A percentile compares a stretch with the other conserved stretches of the same genome.
phyloP scores from a whole-genome alignment of 83 land plant genomes.

The Thuja plicata region DNA sequence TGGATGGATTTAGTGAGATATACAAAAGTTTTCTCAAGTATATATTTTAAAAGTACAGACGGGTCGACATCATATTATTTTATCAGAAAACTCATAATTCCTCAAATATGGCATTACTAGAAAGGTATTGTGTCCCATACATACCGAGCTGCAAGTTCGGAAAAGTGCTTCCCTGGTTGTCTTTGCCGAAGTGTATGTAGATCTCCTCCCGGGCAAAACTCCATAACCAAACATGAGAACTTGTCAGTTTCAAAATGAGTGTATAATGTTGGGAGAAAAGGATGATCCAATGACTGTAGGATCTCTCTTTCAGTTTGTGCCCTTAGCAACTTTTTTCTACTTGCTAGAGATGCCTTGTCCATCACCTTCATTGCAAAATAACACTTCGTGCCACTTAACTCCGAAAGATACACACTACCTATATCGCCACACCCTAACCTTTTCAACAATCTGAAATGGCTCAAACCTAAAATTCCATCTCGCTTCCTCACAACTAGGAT shows the following conservation, averaged over 20 bases:
- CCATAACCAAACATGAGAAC: constrained; percentile 69
- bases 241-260: constrained; percentile 72
- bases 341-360: constrained; percentile 88
- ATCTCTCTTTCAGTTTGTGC: constrained; percentile 93
- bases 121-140: constrained; percentile 25
- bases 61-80: neutral
- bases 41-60: neutral
- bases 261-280: constrained; percentile 85
- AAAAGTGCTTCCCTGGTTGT: constrained; percentile 67
- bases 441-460: constrained; percentile 79
- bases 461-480: constrained; percentile 83
- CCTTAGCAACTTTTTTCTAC: constrained; percentile 78
- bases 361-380: constrained; percentile 96
- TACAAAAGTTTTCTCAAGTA: neutral
- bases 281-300: constrained; percentile 83
- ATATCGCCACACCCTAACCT: constrained; percentile 91
- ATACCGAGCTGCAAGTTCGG: constrained; percentile 71
- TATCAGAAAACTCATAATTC: neutral
- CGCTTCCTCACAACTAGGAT: constrained; percentile 69
- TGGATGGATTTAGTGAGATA: neutral
- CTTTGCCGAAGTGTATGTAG: constrained; percentile 62
- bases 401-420: constrained; percentile 88
- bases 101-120: neutral
- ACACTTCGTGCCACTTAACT: constrained; percentile 70
- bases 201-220: constrained; percentile 68